Conservation (phyloP, 768 basidiomycete genomes). For the Trametes sanguinea region DNA sequence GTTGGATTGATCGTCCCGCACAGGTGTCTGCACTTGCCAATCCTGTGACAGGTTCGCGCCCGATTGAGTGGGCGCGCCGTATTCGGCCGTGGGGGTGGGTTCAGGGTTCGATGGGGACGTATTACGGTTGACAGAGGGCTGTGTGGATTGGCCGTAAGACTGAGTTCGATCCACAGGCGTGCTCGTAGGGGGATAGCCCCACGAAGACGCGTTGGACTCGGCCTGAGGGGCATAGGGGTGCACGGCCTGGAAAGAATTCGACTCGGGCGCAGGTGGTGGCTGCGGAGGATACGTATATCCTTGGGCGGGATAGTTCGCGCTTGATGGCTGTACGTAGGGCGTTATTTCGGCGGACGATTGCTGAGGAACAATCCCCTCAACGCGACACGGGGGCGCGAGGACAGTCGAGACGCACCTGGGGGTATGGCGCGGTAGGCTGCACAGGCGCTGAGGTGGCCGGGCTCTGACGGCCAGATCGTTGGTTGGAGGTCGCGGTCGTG, state of each 20-base stretch:
- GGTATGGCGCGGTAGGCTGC: conserved; percentile 21
- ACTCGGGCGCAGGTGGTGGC: conserved; percentile 42
- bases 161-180: conserved; percentile 42
- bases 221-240: conserved; percentile 43
- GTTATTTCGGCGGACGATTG: conserved; percentile 34
- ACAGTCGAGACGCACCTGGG: conserved; percentile 25
- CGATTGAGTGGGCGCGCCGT: conserved; percentile 22
- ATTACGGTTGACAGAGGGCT: conserved; percentile 54
- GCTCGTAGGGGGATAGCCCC: conserved; percentile 50
- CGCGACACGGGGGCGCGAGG: conserved; percentile 12
- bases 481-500: conserved; percentile 20
- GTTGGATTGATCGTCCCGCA: conserved; percentile 25
- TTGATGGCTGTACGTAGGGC: conserved; percentile 43
- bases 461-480: conserved; percentile 25
- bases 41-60: conserved; percentile 22
- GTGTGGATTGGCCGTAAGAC: conserved; percentile 43
- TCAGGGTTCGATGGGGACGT: conserved; percentile 24
- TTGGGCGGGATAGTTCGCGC: conserved; percentile 44
- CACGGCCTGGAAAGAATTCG: conserved; percentile 43
- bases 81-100: conserved; percentile 19
- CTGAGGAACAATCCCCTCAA: conserved; percentile 18
- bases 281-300: conserved; percentile 49
- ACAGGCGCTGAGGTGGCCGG: conserved; percentile 20
- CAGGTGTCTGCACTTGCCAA: conserved; percentile 27
- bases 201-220: conserved; percentile 46